Base-by-base conservation (phyloP, 192 early-diverging fungal species). In the Lunasporangiospora selenospora region DNA sequence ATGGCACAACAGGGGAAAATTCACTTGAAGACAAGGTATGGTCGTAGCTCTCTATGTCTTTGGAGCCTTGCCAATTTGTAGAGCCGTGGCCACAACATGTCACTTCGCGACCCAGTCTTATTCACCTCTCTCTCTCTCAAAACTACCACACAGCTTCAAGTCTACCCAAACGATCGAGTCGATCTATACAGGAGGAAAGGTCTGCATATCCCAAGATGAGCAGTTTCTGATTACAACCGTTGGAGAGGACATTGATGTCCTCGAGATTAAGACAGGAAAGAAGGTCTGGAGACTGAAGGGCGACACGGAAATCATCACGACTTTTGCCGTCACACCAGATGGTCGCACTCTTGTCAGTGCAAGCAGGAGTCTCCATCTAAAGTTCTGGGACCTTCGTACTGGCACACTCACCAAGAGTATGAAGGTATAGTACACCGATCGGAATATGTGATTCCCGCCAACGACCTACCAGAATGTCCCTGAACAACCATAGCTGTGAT, bases 131-230 rank as follows among this genome's bases (percentile, higher is more conserved):
- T 46, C 43, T n/a, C 44, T 24, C 33, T 18, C 33, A 58, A 58
- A 26, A 57, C 40, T 23, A 5, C 9, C 18, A 24, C 53, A 27
- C 52, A 93, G 92, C 76, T 92, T 89, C 83, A 88, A 89, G 45
- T 81, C 84, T 37, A 80, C 85, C 46, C 83, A 83, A 75, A 89
- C 89, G 13, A 92, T 96, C 67, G 92, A 95, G 75, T 91, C 93
- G 13, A 87, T 96, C 34, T 98, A 94, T 66, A 94, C 93, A 16
- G 95, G 95, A 57, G 95, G 95, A 21, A 88, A 93, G 58, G 90
- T 89, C 33, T 86, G 64, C 46, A 73, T 91, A 33, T 81, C 87
- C 42, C 43, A 78, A 24, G 89, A 93, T 58, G 90, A 88, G 59
- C 67, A 79, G 47, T 81, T 61, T 49, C 76, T 98, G 36, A 85